Evolutionary conservation across 345 rosid species (phyloP), one percentile per base, ranked within the genome.

Genomic region (Mallotus nudiflorus): DNA sequence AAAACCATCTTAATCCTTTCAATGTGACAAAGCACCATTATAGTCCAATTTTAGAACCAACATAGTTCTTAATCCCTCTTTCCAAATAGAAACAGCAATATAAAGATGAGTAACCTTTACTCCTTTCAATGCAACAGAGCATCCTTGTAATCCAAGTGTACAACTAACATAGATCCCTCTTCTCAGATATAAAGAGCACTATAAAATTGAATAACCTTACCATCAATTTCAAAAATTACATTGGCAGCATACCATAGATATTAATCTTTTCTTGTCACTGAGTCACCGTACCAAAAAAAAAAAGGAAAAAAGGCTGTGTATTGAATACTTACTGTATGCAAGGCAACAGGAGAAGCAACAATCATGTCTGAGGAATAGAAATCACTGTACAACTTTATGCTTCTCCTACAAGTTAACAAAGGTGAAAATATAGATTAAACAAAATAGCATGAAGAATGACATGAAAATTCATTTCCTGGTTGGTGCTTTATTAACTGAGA

Each of bases 331-430:
- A 93, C 96, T 39, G 80, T 66, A 56, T 82, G 85, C 72, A 93
- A 75, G 70, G 77, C 82, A 72, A 91, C 73, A 75, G 97, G 95
- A 76, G 98, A 94, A 73, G 97, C 96, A 76, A 94, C 83, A 75
- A 94, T 91, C 63, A 94, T 77, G 72, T 94, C 98, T 4, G 98
- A 89, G 67, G 96, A 82, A 77, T 94, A 88, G 72, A 91, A 91
- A 73, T 94, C 95, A 70, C 84, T 89, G 76, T 76, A 94, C 68
- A 94, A 79, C 82, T 81, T 90, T 60, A 91, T 84, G 84, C 92
- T 87, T 83, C 74, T 90, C 85, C 98, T 92, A 83, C 61, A 72
- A 58, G 71, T 68, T 56, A 74, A 20, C 40, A 68, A 68, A 51
- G 20, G 9, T 53, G 81, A 64, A 53, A 44, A 49, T n/a, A 51